Evolutionary conservation across 169 alveolate species (phyloP).

Genomic region (Plasmodium inui): DNA sequence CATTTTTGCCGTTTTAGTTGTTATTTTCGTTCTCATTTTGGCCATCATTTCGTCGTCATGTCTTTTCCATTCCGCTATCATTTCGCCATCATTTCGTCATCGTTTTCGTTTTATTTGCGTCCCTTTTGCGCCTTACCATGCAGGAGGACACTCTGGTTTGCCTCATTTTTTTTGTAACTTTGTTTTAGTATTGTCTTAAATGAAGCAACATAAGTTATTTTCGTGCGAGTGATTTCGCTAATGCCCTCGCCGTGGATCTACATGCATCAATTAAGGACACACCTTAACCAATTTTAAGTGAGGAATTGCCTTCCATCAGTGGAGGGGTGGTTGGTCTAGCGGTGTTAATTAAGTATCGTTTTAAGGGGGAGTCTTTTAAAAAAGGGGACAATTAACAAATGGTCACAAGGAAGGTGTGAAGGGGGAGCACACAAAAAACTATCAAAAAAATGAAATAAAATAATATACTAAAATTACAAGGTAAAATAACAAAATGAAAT

Average conservation of each 20-base stretch:
- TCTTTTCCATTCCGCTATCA: too few species aligned
- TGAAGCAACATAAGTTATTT: not conserved
- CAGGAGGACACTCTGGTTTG: not conserved
- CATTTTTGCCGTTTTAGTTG: not conserved
- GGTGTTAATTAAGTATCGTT: not conserved
- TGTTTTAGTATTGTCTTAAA: slow-evolving; percentile 30
- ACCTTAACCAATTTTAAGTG: not conserved
- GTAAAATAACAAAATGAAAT: not conserved
- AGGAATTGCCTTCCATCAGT: not conserved
- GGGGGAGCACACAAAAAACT: not conserved
- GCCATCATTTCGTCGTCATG: not conserved
- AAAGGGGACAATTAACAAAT: not conserved
- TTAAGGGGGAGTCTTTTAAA: not conserved
- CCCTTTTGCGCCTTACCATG: not conserved
- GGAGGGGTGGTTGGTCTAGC: not conserved
- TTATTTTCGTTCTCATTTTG: not conserved
- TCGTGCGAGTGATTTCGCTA: not conserved
- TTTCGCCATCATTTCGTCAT: not conserved
- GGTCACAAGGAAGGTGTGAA: not conserved
- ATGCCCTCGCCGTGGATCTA: not conserved
- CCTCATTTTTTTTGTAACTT: slow-evolving; percentile 23
- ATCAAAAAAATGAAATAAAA: not conserved
- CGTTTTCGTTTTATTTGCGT: not conserved
- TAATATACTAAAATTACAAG: not conserved
- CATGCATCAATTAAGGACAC: not conserved